A percentile compares a stretch with the other conserved stretches of the same genome.
Conservation (phyloP, 495 filamentous ascomycete genomes). For the Zalerion maritima region DNA sequence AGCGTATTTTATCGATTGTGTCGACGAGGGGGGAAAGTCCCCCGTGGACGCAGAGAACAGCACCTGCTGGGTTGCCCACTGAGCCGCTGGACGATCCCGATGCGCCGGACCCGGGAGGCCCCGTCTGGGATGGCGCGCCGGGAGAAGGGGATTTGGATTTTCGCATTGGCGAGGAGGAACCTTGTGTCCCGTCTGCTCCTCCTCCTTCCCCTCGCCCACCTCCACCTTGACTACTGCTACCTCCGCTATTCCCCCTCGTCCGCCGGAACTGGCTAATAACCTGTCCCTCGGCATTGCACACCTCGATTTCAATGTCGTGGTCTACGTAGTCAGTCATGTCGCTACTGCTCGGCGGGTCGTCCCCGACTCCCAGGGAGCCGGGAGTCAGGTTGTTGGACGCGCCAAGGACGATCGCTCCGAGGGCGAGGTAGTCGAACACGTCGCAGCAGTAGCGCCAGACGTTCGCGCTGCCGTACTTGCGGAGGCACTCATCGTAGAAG, state of each 20-base stretch:
- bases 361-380: no score
- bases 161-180: constrained; percentile 18
- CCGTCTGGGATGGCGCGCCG: constrained; percentile 32
- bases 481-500: constrained; percentile 95
- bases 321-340: constrained; percentile 29
- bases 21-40: constrained; percentile 86
- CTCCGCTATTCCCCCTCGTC: constrained; percentile 11
- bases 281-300: constrained; percentile 66
- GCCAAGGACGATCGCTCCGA: constrained; percentile 86
- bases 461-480: constrained; percentile 94
- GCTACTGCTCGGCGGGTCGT: constrained; percentile 28
- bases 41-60: constrained; percentile 90
- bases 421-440: constrained; percentile 93
- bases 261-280: constrained; percentile 60
- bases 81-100: constrained; percentile 50
- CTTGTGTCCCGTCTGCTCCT: constrained; percentile 22
- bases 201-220: constrained; percentile 7
- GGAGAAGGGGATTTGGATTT: constrained; percentile 10
- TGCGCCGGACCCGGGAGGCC: constrained; percentile 67
- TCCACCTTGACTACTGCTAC: constrained; percentile 9
- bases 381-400: constrained; percentile 58
- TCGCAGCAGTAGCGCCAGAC: constrained; percentile 99
- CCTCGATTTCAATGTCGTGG: constrained; percentile 80
- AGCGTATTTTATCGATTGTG: constrained; percentile 85
- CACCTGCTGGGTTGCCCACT: constrained; percentile 51